Percentiles rank a stretch among this genome's conserved stretches.
phyloP scores from a whole-genome alignment of 306 rosid species.

The Fragaria vesca region DNA sequence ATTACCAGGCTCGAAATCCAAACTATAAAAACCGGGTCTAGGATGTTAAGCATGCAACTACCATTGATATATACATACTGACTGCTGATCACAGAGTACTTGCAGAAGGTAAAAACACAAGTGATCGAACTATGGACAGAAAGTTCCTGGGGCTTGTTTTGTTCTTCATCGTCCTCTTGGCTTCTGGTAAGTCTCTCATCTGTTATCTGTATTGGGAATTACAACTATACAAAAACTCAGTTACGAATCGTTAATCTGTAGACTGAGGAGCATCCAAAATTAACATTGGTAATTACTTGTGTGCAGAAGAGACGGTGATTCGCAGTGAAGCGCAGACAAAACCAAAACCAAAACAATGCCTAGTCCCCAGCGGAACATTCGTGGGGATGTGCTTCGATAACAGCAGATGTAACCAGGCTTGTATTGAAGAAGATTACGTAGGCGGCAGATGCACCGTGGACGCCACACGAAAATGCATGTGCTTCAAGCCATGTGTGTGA shows the following conservation, averaged over 20 bases:
- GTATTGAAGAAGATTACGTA: not conserved
- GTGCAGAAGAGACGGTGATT: slow-evolving; percentile 1
- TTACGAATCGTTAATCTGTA: not conserved
- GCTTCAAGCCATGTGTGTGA: not conserved
- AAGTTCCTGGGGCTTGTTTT: not conserved
- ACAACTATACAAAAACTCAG: too few relatives aligned
- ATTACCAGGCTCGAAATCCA: not conserved
- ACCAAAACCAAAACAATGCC: too few relatives aligned
- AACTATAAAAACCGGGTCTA: not conserved
- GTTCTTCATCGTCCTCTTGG: slow-evolving; percentile 1
- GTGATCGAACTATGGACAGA: not conserved
- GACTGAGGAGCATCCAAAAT: not conserved
- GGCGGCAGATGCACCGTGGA: not conserved
- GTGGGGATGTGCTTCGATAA: not conserved
- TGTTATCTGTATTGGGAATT: too few relatives aligned
- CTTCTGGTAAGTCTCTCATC: not conserved
- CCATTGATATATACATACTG: not conserved
- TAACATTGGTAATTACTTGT: not conserved
- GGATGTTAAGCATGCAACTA: not conserved
- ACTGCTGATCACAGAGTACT: not conserved
- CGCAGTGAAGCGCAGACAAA: not conserved
- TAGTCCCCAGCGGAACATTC: not conserved
- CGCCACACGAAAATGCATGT: not conserved
- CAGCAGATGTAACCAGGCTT: not conserved
- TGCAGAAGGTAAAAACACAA: not conserved